Evolutionary conservation across 2,329 filamentous ascomycete genomes (phyloP).

Genomic region (Didymella keratinophila): DNA sequence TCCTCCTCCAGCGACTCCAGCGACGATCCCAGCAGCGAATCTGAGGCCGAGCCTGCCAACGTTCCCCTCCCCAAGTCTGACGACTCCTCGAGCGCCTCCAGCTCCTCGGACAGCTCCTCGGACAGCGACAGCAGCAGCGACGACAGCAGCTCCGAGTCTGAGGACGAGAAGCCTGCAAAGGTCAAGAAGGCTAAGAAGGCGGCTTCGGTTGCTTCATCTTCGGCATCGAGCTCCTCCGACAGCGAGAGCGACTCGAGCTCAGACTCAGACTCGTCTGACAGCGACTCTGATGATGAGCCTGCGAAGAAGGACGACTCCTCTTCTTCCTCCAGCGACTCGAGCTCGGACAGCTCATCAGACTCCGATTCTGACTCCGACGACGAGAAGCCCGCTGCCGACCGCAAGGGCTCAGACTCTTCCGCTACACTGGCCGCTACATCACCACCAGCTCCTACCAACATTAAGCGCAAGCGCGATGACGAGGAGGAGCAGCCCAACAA

Average conservation of each 20-base stretch:
- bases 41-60: constrained; percentile 37
- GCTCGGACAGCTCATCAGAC: constrained; percentile 21
- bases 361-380: constrained; percentile 26
- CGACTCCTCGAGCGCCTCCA: constrained; percentile 38
- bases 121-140: constrained; percentile 32
- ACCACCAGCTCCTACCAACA: constrained; percentile 41
- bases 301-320: constrained; percentile 34
- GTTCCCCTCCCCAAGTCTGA: constrained; percentile 39
- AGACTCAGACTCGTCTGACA: constrained; percentile 40
- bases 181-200: constrained; percentile 37
- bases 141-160: constrained; percentile 30
- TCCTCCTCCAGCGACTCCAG: constrained; percentile 21
- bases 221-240: constrained; percentile 42
- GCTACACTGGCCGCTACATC: constrained; percentile 46
- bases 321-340: constrained; percentile 13
- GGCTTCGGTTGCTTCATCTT: constrained; percentile 39
- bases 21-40: constrained; percentile 35
- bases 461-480: constrained; percentile 55
- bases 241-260: constrained; percentile 21
- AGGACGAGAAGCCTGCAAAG: constrained; percentile 33
- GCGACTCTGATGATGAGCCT: constrained; percentile 32
- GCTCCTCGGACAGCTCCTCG: constrained; percentile 33
- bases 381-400: constrained; percentile 40
- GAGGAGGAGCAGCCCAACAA: constrained; percentile 44
- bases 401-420: constrained; percentile 53